Evolutionary conservation across 495 filamentous ascomycete species (phyloP).

Genomic region (Lasiosphaeria hispida): DNA sequence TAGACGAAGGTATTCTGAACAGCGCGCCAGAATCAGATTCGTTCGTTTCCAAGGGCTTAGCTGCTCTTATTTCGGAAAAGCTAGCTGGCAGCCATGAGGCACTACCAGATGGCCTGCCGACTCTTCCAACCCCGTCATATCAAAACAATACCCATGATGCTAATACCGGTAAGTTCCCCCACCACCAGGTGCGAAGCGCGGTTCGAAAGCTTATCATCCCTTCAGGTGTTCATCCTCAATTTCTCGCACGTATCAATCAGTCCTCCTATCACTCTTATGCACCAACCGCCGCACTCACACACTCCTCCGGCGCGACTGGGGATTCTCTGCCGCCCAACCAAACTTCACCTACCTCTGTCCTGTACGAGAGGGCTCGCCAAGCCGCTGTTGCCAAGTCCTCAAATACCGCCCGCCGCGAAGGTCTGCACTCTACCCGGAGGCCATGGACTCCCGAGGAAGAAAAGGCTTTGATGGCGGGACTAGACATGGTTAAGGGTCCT

Average conservation of each 20-base stretch:
- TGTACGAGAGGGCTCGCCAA: slow-evolving; percentile 79
- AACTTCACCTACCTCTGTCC: slow-evolving; percentile 69
- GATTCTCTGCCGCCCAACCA: slow-evolving; percentile 61
- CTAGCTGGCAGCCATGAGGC: slow-evolving; percentile 18
- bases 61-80: slow-evolving; percentile 27
- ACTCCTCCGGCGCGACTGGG: slow-evolving; percentile 5
- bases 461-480: slow-evolving; percentile 84
- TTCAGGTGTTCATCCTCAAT: slow-evolving; percentile 21
- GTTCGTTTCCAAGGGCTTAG: slow-evolving; percentile 22
- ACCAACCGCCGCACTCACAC: slow-evolving; percentile 7
- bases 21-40: neutral
- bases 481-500: slow-evolving; percentile 87
- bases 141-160: slow-evolving; percentile 5
- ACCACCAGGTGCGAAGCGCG: neutral
- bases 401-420: slow-evolving; percentile 68
- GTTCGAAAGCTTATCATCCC: neutral
- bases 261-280: slow-evolving; percentile 24
- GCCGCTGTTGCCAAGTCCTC: slow-evolving; percentile 79
- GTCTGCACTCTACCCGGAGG: slow-evolving; percentile 76
- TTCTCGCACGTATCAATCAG: slow-evolving; percentile 18
- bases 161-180: slow-evolving; percentile 13
- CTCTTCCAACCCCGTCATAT: slow-evolving; percentile 9
- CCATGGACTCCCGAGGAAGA: slow-evolving; percentile 93
- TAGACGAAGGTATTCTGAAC: slow-evolving; percentile 3
- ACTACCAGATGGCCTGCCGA: slow-evolving; percentile 18